Evolutionary conservation across 352 stramenopile genomes (phyloP).

Genomic region (Pythium periplocum): DNA sequence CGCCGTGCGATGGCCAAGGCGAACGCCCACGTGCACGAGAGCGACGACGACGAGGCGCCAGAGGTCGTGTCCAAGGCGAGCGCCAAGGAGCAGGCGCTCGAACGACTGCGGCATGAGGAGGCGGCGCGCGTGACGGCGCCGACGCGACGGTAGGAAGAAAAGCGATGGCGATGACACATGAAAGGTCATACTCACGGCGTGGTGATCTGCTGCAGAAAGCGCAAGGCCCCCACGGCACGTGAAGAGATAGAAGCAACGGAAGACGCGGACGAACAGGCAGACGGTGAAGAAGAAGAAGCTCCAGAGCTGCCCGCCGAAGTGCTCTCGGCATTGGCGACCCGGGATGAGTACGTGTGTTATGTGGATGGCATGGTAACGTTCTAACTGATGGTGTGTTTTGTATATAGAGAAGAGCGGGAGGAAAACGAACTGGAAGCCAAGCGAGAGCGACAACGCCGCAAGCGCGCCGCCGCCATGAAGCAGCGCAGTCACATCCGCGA

Average conservation of each 20-base stretch:
- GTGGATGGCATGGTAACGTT: too few relatives aligned
- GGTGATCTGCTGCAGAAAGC: constrained; percentile 23
- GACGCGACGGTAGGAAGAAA: constrained; percentile 18
- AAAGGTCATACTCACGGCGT: constrained; percentile 7
- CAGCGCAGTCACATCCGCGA: constrained; percentile 63
- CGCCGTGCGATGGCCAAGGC: constrained; percentile 15
- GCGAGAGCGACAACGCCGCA: constrained; percentile 16
- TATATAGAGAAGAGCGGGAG: constrained; percentile 41
- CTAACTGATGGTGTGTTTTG: neutral
- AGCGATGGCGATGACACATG: constrained; percentile 29
- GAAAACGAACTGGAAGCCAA: constrained; percentile 34
- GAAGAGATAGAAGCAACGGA: constrained; percentile 8
- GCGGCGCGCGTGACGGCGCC: constrained; percentile 31
- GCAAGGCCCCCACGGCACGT: constrained; percentile 27
- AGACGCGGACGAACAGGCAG: constrained; percentile 4
- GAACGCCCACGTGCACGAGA: constrained; percentile 12
- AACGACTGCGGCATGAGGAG: constrained; percentile 44
- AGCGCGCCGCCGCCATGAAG: constrained; percentile 15
- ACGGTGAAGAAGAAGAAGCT: constrained; percentile 16
- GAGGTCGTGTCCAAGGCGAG: constrained; percentile 74
- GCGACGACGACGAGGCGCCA: constrained; percentile 65
- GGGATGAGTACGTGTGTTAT: constrained; percentile 33
- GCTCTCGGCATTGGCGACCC: constrained; percentile 55
- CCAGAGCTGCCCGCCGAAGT: constrained; percentile 59
- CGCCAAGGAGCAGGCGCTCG: constrained; percentile 45